A percentile compares a stretch with the other conserved stretches of the same genome.
These are phyloP conservation scores for Diutina siamensis DNA, from an alignment of 1,139 yeast genomes.

Conservation along the genomic window DNA sequence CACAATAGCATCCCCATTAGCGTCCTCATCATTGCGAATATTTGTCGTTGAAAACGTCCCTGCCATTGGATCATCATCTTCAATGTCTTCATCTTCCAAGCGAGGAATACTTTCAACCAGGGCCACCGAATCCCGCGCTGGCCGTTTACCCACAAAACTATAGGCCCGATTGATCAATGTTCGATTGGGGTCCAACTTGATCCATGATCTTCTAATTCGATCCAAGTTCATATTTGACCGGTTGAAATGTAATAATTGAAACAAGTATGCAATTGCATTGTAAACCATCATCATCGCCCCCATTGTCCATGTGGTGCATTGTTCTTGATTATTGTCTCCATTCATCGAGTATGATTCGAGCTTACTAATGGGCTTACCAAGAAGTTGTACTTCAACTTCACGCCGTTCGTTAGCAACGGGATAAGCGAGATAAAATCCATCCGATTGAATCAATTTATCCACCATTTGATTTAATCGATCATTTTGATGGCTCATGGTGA, in stretches of 20 bases:
- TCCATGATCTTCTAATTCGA: conserved; percentile 32
- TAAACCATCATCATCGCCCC: background rate
- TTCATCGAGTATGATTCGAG: background rate
- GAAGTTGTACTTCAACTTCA: conserved; percentile 18
- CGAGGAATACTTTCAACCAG: background rate
- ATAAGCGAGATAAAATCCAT: conserved; percentile 23
- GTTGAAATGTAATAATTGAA: conserved; percentile 16
- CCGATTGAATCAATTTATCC: conserved; percentile 26
- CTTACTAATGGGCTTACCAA: conserved; percentile 11
- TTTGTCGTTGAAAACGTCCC: background rate
- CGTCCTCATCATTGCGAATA: background rate
- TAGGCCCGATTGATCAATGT: conserved; percentile 27
- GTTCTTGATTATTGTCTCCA: background rate
- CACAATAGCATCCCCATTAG: too few relatives aligned
- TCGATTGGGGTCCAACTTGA: conserved; percentile 34
- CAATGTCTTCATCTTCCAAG: background rate
- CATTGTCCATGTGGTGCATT: background rate
- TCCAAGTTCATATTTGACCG: conserved; percentile 33
- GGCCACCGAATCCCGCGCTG: conserved; percentile 1
- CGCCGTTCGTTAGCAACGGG: conserved; percentile 19
- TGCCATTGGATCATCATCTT: background rate
- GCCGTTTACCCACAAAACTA: conserved; percentile 7
- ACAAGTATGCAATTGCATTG: conserved; percentile 3
- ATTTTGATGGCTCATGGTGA: conserved; percentile 23
- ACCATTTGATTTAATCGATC: conserved; percentile 20